Conservation (phyloP, 192 early-diverging fungal genomes). For the Spizellomyces punctatus region DNA sequence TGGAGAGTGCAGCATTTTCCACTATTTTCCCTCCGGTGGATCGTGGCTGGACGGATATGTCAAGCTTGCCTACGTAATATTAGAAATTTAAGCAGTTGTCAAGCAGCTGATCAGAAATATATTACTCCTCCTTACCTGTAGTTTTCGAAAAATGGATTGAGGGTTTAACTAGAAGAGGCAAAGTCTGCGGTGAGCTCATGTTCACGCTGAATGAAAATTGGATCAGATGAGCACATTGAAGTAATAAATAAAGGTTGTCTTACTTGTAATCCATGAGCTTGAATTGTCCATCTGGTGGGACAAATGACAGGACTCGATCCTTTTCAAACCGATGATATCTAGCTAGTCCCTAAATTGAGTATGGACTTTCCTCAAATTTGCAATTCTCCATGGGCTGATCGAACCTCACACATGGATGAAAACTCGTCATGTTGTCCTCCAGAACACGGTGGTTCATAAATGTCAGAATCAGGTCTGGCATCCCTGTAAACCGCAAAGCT, state of each 20-base stretch:
- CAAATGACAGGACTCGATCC: conserved; percentile 81
- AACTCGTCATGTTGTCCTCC: conserved; percentile 71
- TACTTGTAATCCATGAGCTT: conserved; percentile 78
- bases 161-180: conserved; percentile 68
- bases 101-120: not conserved
- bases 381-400: not conserved
- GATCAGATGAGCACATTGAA: not conserved
- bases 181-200: conserved; percentile 54
- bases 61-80: conserved; percentile 61
- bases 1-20: conserved; percentile 57
- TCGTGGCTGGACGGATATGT: conserved; percentile 66
- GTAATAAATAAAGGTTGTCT: not conserved
- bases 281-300: conserved; percentile 93
- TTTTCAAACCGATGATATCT: conserved; percentile 75
- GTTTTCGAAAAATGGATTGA: conserved; percentile 57
- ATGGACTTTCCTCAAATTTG: too few relatives aligned
- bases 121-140: conserved; percentile 42
- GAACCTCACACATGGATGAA: conserved; percentile 87
- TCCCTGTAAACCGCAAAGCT: conserved; percentile 47
- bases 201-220: conserved; percentile 50
- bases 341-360: not conserved
- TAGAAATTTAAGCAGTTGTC: not conserved
- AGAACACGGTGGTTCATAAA: conserved; percentile 71
- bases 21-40: conserved; percentile 61
- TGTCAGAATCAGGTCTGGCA: conserved; percentile 84